Conservation (phyloP, 106 monocot genomes). For the Acorus gramineus region DNA sequence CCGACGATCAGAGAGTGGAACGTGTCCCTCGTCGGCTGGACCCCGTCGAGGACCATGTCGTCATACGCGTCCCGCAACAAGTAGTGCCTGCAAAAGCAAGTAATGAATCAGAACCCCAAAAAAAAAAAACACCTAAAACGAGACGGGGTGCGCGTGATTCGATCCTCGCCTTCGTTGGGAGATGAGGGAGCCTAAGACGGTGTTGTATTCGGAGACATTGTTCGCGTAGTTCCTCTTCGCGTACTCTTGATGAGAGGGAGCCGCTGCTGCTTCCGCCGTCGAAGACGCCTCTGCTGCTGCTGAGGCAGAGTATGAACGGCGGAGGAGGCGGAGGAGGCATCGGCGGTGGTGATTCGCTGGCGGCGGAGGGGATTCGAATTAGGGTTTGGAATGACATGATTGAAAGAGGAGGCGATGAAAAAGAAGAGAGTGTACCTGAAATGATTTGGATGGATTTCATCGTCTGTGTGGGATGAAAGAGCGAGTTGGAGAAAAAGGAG, state of each 20-base stretch:
- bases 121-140: neutral
- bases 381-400: no score
- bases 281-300: no score
- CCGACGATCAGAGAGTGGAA: constrained; percentile 95
- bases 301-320: no score
- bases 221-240: constrained; percentile 66
- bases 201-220: constrained; percentile 86
- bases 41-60: constrained; percentile 95
- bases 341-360: no score
- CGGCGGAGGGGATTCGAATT: no score
- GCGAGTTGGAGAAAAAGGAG: no score
- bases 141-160: neutral
- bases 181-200: constrained; percentile 71
- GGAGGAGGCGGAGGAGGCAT: no score
- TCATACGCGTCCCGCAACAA: constrained; percentile 92
- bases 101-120: neutral
- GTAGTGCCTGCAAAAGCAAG: constrained; percentile 29
- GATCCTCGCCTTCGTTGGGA: constrained; percentile 53
- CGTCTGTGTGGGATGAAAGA: no score
- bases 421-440: no score
- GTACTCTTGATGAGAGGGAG: constrained; percentile 27
- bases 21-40: constrained; percentile 85
- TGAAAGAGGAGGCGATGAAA: no score
- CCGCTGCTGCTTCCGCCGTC: no score
- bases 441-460: no score